These are phyloP conservation scores for Arthrinium phaeospermum DNA, from an alignment of 2,329 filamentous ascomycete genomes.

Conservation along the genomic window DNA sequence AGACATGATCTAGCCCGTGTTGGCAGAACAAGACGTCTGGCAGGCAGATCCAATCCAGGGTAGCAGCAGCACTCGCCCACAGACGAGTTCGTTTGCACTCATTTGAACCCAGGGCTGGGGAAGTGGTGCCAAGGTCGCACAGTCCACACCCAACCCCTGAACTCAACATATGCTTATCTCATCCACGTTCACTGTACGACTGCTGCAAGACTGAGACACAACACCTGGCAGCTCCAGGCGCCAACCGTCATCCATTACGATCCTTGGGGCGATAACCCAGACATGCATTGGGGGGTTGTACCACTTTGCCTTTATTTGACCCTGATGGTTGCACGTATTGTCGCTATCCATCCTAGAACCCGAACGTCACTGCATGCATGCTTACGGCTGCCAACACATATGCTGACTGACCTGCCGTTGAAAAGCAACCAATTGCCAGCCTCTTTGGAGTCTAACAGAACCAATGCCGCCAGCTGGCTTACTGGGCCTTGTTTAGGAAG, in stretches of 20 bases:
- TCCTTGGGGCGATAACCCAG: background rate
- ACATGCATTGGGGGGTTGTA: background rate
- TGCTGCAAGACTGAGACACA: background rate
- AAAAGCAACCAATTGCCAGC: background rate
- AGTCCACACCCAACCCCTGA: background rate
- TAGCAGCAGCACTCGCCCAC: background rate
- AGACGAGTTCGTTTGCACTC: background rate
- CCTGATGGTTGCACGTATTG: background rate
- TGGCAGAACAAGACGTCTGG: background rate
- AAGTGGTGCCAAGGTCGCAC: background rate
- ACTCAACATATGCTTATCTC: constrained; percentile 12
- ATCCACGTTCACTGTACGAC: background rate
- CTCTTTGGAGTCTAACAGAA: background rate
- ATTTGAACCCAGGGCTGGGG: background rate
- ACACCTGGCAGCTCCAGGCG: background rate
- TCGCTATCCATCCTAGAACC: background rate
- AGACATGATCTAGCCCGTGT: background rate
- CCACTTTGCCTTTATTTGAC: background rate
- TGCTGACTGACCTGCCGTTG: background rate
- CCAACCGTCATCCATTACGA: background rate
- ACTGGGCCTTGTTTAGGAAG: background rate
- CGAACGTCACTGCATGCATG: background rate
- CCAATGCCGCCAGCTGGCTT: background rate
- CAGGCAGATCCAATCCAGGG: background rate
- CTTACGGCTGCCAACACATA: constrained; percentile 3